A percentile compares a stretch with the other conserved stretches of the same genome.
These are phyloP conservation scores for Malbranchea zuffiana DNA, from an alignment of 2,329 filamentous ascomycete species.

Conservation along the genomic window DNA sequence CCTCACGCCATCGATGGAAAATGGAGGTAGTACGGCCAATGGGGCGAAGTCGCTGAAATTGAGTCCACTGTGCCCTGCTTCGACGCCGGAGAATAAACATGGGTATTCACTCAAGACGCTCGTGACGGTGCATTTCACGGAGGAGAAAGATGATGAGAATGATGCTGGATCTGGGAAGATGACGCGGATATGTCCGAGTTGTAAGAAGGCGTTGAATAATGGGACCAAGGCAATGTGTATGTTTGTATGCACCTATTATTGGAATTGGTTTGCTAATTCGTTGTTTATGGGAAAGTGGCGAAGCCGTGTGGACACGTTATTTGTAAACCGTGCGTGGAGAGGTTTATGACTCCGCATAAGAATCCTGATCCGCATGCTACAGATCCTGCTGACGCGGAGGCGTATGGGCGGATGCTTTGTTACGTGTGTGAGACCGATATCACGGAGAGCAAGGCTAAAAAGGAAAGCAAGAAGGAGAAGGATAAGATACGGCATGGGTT, in stretches of 20 bases:
- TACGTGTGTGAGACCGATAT: constrained; percentile 80
- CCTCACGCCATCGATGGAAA: constrained; percentile 57
- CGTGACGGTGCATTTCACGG: constrained; percentile 64
- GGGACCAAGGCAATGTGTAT: constrained; percentile 61
- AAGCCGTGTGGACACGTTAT: constrained; percentile 88
- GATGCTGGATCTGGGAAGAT: constrained; percentile 37
- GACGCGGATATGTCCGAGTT: constrained; percentile 64
- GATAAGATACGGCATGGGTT: constrained; percentile 56
- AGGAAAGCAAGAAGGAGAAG: constrained; percentile 35
- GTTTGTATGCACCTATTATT: constrained; percentile 19
- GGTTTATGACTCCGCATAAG: constrained; percentile 59
- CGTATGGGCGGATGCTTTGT: constrained; percentile 49
- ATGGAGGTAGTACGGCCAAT: constrained; percentile 46
- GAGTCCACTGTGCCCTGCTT: constrained; percentile 65
- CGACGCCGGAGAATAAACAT: constrained; percentile 55
- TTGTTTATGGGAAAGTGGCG: constrained; percentile 43
- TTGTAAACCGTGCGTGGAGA: constrained; percentile 71
- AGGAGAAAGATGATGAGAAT: constrained; percentile 52
- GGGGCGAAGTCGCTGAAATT: constrained; percentile 53
- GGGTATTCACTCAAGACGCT: constrained; percentile 67
- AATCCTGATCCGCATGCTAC: constrained; percentile 50
- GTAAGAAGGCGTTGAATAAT: constrained; percentile 72
- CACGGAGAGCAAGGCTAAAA: constrained; percentile 34
- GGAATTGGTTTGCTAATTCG: neutral
- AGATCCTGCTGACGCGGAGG: constrained; percentile 38